Evolutionary conservation across 2,329 filamentous ascomycete genomes (phyloP), one percentile per base, ranked within the genome.

Genomic region (Colletotrichum musae): DNA sequence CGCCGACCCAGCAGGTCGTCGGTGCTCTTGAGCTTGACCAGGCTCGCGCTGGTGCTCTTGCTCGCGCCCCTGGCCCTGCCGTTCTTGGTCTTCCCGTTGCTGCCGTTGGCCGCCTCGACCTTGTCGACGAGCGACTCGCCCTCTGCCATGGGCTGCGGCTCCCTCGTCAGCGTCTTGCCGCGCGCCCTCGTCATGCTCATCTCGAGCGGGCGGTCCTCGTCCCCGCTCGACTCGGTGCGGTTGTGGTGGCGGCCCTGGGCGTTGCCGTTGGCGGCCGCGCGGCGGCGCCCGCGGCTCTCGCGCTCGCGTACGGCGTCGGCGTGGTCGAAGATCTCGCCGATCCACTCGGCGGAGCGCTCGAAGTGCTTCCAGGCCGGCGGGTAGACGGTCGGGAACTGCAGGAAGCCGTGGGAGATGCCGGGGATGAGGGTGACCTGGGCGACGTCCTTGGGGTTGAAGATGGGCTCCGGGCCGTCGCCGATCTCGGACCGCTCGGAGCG

Each of bases 301-400:
- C 50, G 39, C 18, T 70, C 68, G 6, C 80, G 28, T 78, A 80
- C 59, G 76, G 80, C 54, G 21, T 87, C 84, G 3, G 84, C 88
- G 43, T 80, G 84, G 64, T 81, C 81, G 58, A 97, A 95, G 0
- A 94, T 86, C 32, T 94, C 91, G 54, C 91, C 87, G 73, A 98
- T 94, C 95, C 95, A 98, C 16, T 86, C 83, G 0, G 90, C 92
- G 71, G 93, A 93, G 41, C 92, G 88, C 72, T 92, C 89, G 74
- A 98, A 93, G 76, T 97, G 92, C 75, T 92, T 92, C 93, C 94
- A 97, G 1, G 93, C 95, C 9, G 96, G 94, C 0, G 94, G 94
- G 74, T 97, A 99, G 4, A 98, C 85, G 1, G 89, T 86, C 0
- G 94, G 94, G 77, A 99, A 97, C 77, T 98, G 95, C 74, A 98